Evolutionary conservation across 225 moss, liverwort and hornwort species (phyloP), one percentile per base, ranked within the genome.

Genomic region (Physcomitrellopsis africana): DNA sequence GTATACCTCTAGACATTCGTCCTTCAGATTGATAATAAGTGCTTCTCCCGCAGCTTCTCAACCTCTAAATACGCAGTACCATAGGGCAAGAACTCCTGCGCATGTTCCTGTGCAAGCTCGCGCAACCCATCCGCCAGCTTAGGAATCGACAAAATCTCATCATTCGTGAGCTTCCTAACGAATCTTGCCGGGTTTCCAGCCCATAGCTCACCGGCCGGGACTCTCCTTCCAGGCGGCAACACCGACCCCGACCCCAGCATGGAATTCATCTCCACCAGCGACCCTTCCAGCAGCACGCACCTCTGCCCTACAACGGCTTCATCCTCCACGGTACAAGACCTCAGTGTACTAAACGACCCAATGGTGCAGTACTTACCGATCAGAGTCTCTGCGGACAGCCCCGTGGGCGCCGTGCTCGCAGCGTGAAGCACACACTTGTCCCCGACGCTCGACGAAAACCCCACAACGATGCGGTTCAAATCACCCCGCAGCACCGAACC

Each of bases 361-460:
- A 99, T 68, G 46, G 93, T 99, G 57, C 86, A 90, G 69, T 75
- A 94, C 90, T 86, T 99, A 47, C 93, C 97, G 60, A 99, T 89
- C 37, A 88, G 62, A 1, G 94, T 99, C 62, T 90, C 93, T 0
- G 97, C 94, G 6, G 92, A 87, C 22, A 99, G 57, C 14, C 92
- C 97, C 17, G 89, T 80, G 0, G 87, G 84, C 32, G 93, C 83
- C 19, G 92, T 81, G 76, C 76, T 79, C 20, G 93, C 95, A 13
- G 95, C 97, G 57, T 97, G 97, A 13, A 99, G 78, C 48, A 99
- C 97, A 47, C 87, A 94, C 80, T 86, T 93, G 58, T 99, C 97
- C 56, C 93, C 93, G 52, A 99, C 51, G 78, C 79, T 90, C 26
- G 97, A 92, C 47, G 84, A 89, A 63, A 90, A 90, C n/a, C 97